Base-by-base conservation (phyloP, 768 basidiomycete species). In the Calocera cornea region DNA sequence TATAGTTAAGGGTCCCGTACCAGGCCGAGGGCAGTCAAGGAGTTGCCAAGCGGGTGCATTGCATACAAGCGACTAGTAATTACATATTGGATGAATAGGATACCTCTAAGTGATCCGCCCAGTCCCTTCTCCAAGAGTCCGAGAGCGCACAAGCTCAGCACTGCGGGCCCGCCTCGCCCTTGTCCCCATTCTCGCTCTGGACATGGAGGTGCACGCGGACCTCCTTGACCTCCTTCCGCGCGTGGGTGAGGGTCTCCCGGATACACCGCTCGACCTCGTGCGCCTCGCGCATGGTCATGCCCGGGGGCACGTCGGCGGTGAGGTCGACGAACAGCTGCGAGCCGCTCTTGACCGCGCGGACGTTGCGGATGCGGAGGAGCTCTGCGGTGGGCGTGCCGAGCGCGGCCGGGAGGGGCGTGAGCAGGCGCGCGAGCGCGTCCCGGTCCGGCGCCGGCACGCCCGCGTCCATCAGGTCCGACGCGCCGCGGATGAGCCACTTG, bases 301-400 rank as follows among this genome's bases (percentile, higher is more conserved):
- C 66, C 7, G 78, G 77, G 17, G 87, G 83, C 0, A 98, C 89
- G 36, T 85, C 82, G 34, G 87, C 89, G 2, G 83, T 84, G 64
- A 97, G 79, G 76, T 97, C 92, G 7, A 97, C 87, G 66, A 86
- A 87, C 69, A 95, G 84, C 69, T 88, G 76, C 10, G 93, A 91
- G 34, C 93, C 89, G 11, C 88, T 84, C 34, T 88, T 85, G 71
- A 86, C 86, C 41, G 90, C 89, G 41, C 89, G 86, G 67, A 94
- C 73, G 67, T 84, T 76, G 31, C 68, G 41, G 66, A 87, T 74
- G 0, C 76, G 80, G 11, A 83, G 75, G 33, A 89, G 74, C 36
- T 72, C 75, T 47, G 65, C 72, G 24, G 68, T 34, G n/a, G 38
- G 29, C 41, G 68, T 54, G 27, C 69, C 70, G 10, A 77, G 72